Base-by-base conservation (phyloP, 2,329 filamentous ascomycete genomes). In the Penicillium sp. region DNA sequence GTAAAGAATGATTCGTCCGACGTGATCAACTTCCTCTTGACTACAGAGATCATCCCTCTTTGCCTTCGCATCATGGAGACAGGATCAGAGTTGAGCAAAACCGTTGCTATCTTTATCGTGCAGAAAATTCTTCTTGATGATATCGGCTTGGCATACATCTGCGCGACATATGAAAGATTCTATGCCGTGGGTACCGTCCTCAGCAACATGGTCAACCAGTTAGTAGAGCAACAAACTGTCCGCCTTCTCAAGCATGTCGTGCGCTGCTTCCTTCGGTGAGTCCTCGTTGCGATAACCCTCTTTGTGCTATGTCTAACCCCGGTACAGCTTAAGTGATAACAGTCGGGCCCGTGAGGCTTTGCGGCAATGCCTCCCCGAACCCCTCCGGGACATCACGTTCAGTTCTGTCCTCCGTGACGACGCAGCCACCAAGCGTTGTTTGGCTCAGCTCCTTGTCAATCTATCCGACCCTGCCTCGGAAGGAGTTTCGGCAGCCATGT, bases 11-110 rank as follows among this genome's bases (percentile, higher is more conserved):
- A 99, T 74, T 96, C 91, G 3, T 92, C 89, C 14, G 93, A 97
- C 66, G 93, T 97, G 52, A 99, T 99, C 77, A 97, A 97, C 77
- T 99, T 99, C 69, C 85, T 99, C 46, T 80, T 99, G 41, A 97
- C 93, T 1, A 99, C 93, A 27, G 93, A 99, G 74, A 99, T 99
- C 60, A 99, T 99, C 50, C 93, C 93, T 9, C 82, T 99, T 11
- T 99, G 93, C 71, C 84, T 99, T 37, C 86, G 93, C 53, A 99
- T 99, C 66, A 99, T 99, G 93, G 93, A 99, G 76, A 99, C 93
- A 0, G 93, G 93, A 41, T 96, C 91, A 0, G 93, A 99, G 73
- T 80, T 99, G 53, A 96, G 90, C 78, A 99, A 99, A 78, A 99
- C 93, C 0, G 93, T 99, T 12, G 93, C 93, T 50, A 99, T 99